phyloP scores from a whole-genome alignment of 2,329 filamentous ascomycete species.

The Tothia fuscella region DNA sequence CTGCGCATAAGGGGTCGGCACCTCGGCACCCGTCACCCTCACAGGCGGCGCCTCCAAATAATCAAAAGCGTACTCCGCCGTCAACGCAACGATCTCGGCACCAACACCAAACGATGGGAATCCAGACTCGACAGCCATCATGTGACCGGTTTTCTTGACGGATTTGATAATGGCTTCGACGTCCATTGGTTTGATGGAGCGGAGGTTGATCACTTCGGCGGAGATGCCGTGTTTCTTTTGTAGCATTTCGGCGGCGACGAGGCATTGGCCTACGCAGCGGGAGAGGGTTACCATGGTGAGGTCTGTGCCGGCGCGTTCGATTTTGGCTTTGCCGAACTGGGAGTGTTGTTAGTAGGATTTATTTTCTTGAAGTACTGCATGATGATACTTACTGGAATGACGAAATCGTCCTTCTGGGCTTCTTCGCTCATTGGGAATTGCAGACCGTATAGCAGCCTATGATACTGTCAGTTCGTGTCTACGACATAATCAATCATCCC shows the following conservation, averaged over 20 bases:
- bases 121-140: slow-evolving; percentile 87
- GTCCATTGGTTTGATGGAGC: slow-evolving; percentile 93
- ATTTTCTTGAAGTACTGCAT: neutral
- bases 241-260: slow-evolving; percentile 77
- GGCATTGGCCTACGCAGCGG: slow-evolving; percentile 85
- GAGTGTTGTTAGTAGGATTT: slow-evolving; percentile 2
- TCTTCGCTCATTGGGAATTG: slow-evolving; percentile 95
- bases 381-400: slow-evolving; percentile 51
- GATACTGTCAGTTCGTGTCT: slow-evolving; percentile 16
- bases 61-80: slow-evolving; percentile 97
- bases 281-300: slow-evolving; percentile 91
- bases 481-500: neutral
- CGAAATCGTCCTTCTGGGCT: slow-evolving; percentile 91
- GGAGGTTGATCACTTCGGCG: slow-evolving; percentile 93
- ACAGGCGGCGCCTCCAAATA: slow-evolving; percentile 91
- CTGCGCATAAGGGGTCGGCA: slow-evolving; percentile 89
- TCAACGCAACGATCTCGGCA: slow-evolving; percentile 83
- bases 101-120: slow-evolving; percentile 92
- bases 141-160: slow-evolving; percentile 93
- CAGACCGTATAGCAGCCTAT: slow-evolving; percentile 74
- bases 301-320: slow-evolving; percentile 92
- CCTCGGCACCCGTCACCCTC: slow-evolving; percentile 90
- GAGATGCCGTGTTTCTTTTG: slow-evolving; percentile 97
- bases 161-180: slow-evolving; percentile 92
- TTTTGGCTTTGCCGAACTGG: slow-evolving; percentile 92